Base-by-base conservation (phyloP, 768 basidiomycete species). In the Russula abietina region DNA sequence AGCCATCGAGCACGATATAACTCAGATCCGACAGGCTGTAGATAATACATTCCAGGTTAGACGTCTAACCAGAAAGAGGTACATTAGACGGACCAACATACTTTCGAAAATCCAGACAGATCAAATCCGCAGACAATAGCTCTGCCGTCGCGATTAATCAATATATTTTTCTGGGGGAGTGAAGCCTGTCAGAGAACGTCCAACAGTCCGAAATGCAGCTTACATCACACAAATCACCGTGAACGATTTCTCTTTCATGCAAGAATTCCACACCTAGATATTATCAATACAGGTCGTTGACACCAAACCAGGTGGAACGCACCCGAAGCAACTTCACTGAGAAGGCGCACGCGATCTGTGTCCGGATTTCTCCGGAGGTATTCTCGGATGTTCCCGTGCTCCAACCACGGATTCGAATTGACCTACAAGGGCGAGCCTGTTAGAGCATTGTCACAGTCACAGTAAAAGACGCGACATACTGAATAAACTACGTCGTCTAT, bases 91-190 rank as follows among this genome's bases (percentile, higher is more conserved):
- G 17, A 41, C 19, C 22, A 22, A 59, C 62, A 17, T 59, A 59
- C 57, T 4, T 41, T 63, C 22, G 39, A 30, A 33, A 39, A 59
- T 48, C 11, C 50, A 49, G 78, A 78, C 36, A 81, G 65, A 24
- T 78, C 78, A 65, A 81, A 82, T 61, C 80, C 80, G n/a, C 77
- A 75, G 9, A 82, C 70, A 39, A 73, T 71, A 9, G 80, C 78
- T 4, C 70, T 69, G 8, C 76, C 76, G 30, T 73, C 68, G n/a
- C 70, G 69, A 11, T 74, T 74, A n/a, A 83, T 76, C 55, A 81
- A 65, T 33, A 82, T 71, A 64, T 80, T 81, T 41, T 75, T 74
- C 81, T 80, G 49, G 17, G 51, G 22, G 45, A 46, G 19, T 58
- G 45, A 22, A 50, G 52, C 45, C 14, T 3, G 5, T 55, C 22